Evolutionary conservation across 192 early-diverging fungal genomes (phyloP), one percentile per base, ranked within the genome.

Genomic region (Podila epigama): DNA sequence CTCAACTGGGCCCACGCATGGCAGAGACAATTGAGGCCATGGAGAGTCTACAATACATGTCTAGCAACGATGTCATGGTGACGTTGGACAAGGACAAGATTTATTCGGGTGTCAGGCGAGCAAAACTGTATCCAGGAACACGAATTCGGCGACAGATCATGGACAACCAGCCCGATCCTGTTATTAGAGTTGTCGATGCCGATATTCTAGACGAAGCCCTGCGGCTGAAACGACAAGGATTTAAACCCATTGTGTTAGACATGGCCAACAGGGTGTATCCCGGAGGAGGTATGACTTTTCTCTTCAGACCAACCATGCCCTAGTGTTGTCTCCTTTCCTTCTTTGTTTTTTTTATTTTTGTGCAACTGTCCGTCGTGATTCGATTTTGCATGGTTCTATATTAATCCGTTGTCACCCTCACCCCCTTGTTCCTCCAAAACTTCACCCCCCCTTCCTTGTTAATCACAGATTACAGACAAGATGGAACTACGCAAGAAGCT

Each of bases 401-500:
- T n/a, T n/a, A n/a, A n/a, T n/a, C n/a, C n/a, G n/a, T 60, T 20
- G 28, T 60, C 39, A 27, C 29, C 37, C 29, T 44, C 32, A 44
- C 15, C 40, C 33, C 41, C 10, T 41, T n/a, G 60, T 56, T 32
- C 7, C 35, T 59, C 31, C 11, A 20, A 36, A 20, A 39, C 36
- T 51, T 25, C 4, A 16, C 9, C 12, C 37, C 5, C 15, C 1
- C 27, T 39, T 51, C 4, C 4, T 27, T 20, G 32, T 28, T 62
- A 12, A 1, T 15, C 12, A 18, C 22, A 82, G 81, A 73, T 25
- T 83, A 83, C 54, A 40, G 51, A 16, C 25, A 51, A 28, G 82
- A 79, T 36, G 79, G 67, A 1, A 75, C 67, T 5, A 69, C 82
- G 28, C 82, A 83, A 39, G 82, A 83, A 60, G 82, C 79, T 9